Evolutionary conservation across 2,329 filamentous ascomycete genomes (phyloP).

Genomic region (Ceratocystiopsis sp.): DNA sequence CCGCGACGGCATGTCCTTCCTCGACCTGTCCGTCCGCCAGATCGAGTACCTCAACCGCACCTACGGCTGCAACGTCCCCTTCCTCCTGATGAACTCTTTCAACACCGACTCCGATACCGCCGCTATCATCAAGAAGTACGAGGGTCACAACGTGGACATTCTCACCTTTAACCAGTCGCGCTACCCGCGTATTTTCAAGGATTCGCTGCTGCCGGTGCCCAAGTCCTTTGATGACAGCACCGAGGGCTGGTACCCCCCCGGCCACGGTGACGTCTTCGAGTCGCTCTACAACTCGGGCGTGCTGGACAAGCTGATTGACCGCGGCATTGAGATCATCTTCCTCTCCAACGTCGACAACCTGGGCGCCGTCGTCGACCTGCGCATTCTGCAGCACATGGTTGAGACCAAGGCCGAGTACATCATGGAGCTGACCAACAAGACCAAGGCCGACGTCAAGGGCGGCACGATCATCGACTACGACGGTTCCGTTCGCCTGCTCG

Average conservation of each 20-base stretch:
- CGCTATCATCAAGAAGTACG: constrained; percentile 99
- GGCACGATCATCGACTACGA: constrained; percentile 99
- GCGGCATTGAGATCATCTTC: constrained; percentile 96
- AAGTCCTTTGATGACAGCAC: constrained; percentile 78
- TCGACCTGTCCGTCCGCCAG: constrained; percentile 95
- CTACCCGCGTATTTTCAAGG: constrained; percentile 95
- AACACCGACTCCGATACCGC: constrained; percentile 98
- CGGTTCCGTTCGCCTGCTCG: constrained; percentile 85
- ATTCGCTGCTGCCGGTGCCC: constrained; percentile 89
- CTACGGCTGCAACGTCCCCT: constrained; percentile 91
- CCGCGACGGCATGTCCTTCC: constrained; percentile 99
- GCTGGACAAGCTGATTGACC: constrained; percentile 86
- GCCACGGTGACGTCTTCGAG: constrained; percentile 99
- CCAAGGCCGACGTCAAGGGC: constrained; percentile 99
- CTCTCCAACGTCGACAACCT: constrained; percentile 98
- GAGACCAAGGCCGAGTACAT: constrained; percentile 96
- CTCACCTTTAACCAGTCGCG: constrained; percentile 99
- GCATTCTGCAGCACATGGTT: constrained; percentile 98
- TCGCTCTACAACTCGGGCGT: constrained; percentile 98
- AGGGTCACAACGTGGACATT: constrained; percentile 99
- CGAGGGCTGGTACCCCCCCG: constrained; percentile 95
- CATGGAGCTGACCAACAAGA: constrained; percentile 99
- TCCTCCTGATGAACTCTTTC: constrained; percentile 99
- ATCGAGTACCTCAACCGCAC: constrained; percentile 99
- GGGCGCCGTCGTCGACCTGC: constrained; percentile 91